A percentile compares a stretch with the other conserved stretches of the same genome.
These are phyloP conservation scores for Candida ipomoeae DNA, from an alignment of 805 yeast species.

Conservation along the genomic window DNA sequence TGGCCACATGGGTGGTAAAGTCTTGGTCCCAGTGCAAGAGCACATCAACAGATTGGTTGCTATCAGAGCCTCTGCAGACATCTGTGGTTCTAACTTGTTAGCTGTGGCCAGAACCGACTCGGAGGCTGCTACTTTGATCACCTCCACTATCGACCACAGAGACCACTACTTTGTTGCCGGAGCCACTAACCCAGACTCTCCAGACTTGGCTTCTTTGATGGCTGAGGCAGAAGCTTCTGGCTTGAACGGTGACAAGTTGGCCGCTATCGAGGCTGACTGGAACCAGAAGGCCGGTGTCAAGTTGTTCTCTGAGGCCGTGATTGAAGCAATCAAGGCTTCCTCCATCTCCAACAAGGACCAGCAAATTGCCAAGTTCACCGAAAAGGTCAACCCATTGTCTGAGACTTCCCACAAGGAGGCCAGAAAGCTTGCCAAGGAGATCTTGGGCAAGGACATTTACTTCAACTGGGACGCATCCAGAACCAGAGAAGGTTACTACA, in stretches of 20 bases:
- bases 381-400: conserved; percentile 69
- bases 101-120: conserved; percentile 95
- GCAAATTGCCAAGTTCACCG: conserved; percentile 61
- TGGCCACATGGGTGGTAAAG: conserved; percentile 99
- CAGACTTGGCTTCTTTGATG: conserved; percentile 73
- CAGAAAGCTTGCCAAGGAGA: conserved; percentile 63
- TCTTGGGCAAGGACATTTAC: conserved; percentile 77
- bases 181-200: conserved; percentile 77
- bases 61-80: conserved; percentile 92
- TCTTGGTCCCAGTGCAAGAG: conserved; percentile 94
- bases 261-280: conserved; percentile 79
- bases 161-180: conserved; percentile 93
- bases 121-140: conserved; percentile 93
- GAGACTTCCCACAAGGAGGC: conserved; percentile 78
- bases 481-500: conserved; percentile 95
- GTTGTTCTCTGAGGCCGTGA: conserved; percentile 87
- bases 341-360: conserved; percentile 55
- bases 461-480: conserved; percentile 95
- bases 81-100: conserved; percentile 79
- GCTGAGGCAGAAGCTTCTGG: conserved; percentile 77
- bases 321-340: conserved; percentile 70
- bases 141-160: conserved; percentile 90
- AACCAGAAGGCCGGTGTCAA: conserved; percentile 74
- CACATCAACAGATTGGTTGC: conserved; percentile 93
- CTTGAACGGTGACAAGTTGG: conserved; percentile 64